Evolutionary conservation across 257 asterid species (phyloP).

Genomic region (Solanum okadae): DNA sequence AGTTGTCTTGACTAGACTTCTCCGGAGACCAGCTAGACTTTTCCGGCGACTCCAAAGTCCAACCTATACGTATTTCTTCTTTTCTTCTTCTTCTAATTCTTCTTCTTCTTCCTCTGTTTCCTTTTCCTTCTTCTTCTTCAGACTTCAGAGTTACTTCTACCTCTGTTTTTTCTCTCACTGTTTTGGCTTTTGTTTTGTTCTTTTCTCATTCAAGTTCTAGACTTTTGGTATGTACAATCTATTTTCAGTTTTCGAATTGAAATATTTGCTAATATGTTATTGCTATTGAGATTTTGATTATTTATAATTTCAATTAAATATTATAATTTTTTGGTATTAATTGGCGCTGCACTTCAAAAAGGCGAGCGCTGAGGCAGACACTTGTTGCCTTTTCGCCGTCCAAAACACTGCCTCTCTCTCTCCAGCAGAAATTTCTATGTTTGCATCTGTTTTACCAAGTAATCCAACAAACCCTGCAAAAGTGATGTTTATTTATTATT

Average conservation of each 20-base stretch:
- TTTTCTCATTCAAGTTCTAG: background rate
- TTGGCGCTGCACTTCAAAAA: too few relatives aligned
- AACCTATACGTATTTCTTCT: too few relatives aligned
- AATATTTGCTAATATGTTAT: background rate
- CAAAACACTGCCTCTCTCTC: background rate
- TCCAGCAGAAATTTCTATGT: background rate
- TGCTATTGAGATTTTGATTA: background rate
- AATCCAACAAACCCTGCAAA: background rate
- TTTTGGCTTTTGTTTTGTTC: background rate
- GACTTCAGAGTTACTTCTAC: background rate
- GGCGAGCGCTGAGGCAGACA: background rate
- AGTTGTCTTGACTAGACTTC: background rate
- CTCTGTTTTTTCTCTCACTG: background rate
- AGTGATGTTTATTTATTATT: background rate
- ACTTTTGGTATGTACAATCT: background rate
- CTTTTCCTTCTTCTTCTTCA: too few relatives aligned
- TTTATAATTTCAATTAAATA: background rate
- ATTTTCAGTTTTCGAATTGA: background rate
- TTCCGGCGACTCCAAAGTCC: background rate
- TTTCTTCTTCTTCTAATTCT: too few relatives aligned
- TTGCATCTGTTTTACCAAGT: background rate
- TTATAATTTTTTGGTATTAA: too few relatives aligned
- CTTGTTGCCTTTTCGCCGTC: background rate
- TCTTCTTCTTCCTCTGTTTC: too few relatives aligned
- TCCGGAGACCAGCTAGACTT: background rate